Conservation (phyloP, 257 asterid species). For the Lantana camara region DNA sequence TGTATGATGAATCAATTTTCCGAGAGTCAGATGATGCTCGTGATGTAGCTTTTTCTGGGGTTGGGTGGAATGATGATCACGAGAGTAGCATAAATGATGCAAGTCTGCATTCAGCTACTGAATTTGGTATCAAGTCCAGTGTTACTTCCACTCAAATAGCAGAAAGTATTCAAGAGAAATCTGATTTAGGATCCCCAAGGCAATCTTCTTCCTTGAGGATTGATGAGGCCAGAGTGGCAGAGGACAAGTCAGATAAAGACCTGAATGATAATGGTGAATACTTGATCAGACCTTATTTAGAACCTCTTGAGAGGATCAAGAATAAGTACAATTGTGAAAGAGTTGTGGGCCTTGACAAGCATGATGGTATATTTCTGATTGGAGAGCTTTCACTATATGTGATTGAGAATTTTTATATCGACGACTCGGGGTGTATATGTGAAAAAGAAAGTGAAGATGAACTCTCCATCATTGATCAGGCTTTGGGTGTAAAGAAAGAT, state of each 20-base stretch:
- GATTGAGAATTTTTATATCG: constrained; percentile 92
- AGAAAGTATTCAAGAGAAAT: constrained; percentile 73
- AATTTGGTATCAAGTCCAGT: constrained; percentile 80
- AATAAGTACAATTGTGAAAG: constrained; percentile 93
- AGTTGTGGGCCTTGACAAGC: constrained; percentile 98
- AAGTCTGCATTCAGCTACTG: constrained; percentile 92
- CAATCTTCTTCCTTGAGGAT: constrained; percentile 60
- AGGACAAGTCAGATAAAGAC: constrained; percentile 84
- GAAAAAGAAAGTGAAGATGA: constrained; percentile 95
- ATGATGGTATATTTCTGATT: constrained; percentile 90
- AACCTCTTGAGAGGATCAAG: constrained; percentile 85
- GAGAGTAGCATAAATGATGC: constrained; percentile 89
- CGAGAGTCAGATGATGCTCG: constrained; percentile 72
- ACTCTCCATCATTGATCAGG: constrained; percentile 93
- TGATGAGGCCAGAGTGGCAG: constrained; percentile 68
- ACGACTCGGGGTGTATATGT: constrained; percentile 88
- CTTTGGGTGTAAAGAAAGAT: constrained; percentile 95
- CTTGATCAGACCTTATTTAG: constrained; percentile 92
- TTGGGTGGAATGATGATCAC: constrained; percentile 88
- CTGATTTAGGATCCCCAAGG: constrained; percentile 80
- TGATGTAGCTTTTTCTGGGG: constrained; percentile 71
- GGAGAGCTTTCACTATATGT: constrained; percentile 90
- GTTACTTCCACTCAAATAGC: constrained; percentile 65
- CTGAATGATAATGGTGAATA: constrained; percentile 91
- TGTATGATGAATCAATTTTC: constrained; percentile 68